These are phyloP conservation scores for Penicillium hordei DNA, from an alignment of 2,329 filamentous ascomycete genomes.

Conservation along the genomic window DNA sequence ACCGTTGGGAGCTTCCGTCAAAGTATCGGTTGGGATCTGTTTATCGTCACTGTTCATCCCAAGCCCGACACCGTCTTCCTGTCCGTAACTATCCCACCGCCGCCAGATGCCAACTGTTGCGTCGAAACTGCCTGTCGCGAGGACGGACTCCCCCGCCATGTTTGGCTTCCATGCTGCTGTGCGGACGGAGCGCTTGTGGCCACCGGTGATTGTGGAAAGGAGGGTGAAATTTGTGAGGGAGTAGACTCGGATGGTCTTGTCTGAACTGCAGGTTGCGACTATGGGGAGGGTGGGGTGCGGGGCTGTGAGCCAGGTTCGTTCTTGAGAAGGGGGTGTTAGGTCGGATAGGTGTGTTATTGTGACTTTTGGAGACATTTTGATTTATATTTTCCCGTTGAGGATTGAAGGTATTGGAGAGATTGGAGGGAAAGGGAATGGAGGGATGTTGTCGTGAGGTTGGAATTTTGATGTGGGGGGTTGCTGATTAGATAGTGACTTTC, in stretches of 20 bases:
- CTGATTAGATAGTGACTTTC: slow-evolving; percentile 10
- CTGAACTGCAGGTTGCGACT: slow-evolving; percentile 81
- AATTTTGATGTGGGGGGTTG: slow-evolving; percentile 12
- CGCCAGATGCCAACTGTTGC: slow-evolving; percentile 84
- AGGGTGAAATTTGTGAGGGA: slow-evolving; percentile 77
- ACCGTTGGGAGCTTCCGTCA: slow-evolving; percentile 1
- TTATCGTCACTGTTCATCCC: not conserved
- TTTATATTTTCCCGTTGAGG: not conserved
- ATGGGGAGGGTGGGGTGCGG: slow-evolving; percentile 86
- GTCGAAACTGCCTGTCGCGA: slow-evolving; percentile 93
- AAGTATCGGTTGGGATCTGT: not conserved
- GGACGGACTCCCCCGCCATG: slow-evolving; percentile 65
- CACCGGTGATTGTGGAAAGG: slow-evolving; percentile 77
- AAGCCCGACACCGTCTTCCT: slow-evolving; percentile 25
- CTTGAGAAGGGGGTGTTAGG: slow-evolving; percentile 52
- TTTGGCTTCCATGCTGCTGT: slow-evolving; percentile 84
- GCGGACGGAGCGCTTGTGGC: slow-evolving; percentile 88
- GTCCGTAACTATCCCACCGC: slow-evolving; percentile 54
- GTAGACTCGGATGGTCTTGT: slow-evolving; percentile 86
- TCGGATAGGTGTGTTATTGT: slow-evolving; percentile 50
- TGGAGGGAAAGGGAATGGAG: slow-evolving; percentile 1
- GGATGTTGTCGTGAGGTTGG: not conserved
- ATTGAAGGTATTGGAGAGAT: slow-evolving; percentile 2
- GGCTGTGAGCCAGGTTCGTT: slow-evolving; percentile 78
- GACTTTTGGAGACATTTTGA: not conserved